Evolutionary conservation across 2,329 filamentous ascomycete genomes (phyloP).

Genomic region (Botrytis cinerea): DNA sequence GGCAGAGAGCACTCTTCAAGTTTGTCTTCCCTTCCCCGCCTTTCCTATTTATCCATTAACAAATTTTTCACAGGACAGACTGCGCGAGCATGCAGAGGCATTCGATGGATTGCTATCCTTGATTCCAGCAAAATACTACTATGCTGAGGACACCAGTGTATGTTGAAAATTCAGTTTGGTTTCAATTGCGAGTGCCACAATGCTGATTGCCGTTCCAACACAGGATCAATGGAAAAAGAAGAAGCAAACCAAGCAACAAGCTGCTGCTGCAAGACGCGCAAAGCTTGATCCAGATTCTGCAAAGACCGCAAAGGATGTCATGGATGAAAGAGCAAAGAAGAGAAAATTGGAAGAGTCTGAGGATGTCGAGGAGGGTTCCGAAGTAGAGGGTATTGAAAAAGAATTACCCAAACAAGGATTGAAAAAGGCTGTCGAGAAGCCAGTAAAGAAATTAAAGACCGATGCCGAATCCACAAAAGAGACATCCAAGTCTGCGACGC

Average conservation of each 20-base stretch:
- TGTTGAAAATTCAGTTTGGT: constrained; percentile 40
- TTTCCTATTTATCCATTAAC: constrained; percentile 26
- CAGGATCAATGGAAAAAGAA: constrained; percentile 93
- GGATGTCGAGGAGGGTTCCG: constrained; percentile 41
- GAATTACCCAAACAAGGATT: constrained; percentile 67
- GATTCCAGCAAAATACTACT: constrained; percentile 72
- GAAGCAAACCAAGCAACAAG: constrained; percentile 93
- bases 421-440: constrained; percentile 48
- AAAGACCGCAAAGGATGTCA: constrained; percentile 89
- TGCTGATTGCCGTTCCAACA: constrained; percentile 29
- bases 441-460: constrained; percentile 58
- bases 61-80: constrained; percentile 48
- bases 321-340: constrained; percentile 83
- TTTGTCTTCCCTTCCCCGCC: constrained; percentile 35
- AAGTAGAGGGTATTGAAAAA: constrained; percentile 52
- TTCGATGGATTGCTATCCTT: constrained; percentile 62
- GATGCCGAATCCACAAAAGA: constrained; percentile 10
- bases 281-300: constrained; percentile 91
- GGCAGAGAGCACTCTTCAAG: constrained; percentile 42
- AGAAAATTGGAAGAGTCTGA: constrained; percentile 71
- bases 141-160: constrained; percentile 69
- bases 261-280: constrained; percentile 76
- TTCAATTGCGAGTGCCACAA: constrained; percentile 15
- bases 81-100: constrained; percentile 48
- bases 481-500: constrained; percentile 40